Conservation (phyloP, 306 rosid species). For the Cucurbita moschata region DNA sequence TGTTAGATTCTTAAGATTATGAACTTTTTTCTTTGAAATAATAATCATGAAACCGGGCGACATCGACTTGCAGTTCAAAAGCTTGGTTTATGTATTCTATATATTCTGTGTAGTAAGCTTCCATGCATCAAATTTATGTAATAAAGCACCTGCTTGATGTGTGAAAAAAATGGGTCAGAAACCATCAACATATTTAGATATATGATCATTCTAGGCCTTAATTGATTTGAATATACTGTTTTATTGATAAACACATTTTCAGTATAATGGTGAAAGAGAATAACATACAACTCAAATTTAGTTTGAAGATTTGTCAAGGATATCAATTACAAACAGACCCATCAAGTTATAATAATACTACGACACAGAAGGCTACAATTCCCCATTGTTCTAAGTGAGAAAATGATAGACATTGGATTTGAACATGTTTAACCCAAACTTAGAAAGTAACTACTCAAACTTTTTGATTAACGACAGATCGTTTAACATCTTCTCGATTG, state of each 20-base stretch:
- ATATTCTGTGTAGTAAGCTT: background rate
- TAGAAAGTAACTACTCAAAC: conserved; percentile 36
- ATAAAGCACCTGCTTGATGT: background rate
- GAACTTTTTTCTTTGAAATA: background rate
- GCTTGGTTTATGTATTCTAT: background rate
- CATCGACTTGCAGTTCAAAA: background rate
- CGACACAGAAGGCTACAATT: background rate
- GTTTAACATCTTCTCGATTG: conserved; percentile 83
- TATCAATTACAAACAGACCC: background rate
- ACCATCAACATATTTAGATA: no score
- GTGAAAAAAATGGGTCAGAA: background rate
- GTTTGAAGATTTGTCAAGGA: background rate
- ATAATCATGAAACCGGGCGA: background rate
- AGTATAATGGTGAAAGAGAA: background rate
- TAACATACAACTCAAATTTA: background rate
- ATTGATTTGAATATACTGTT: background rate
- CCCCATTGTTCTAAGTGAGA: background rate
- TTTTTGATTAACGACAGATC: conserved; percentile 80
- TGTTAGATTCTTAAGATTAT: background rate
- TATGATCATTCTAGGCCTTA: no score
- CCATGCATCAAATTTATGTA: background rate
- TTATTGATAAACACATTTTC: background rate
- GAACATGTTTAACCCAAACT: background rate
- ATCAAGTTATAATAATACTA: background rate
- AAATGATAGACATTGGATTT: background rate